Conservation (phyloP, 352 stramenopile genomes). For the Phytophthora syringae region DNA sequence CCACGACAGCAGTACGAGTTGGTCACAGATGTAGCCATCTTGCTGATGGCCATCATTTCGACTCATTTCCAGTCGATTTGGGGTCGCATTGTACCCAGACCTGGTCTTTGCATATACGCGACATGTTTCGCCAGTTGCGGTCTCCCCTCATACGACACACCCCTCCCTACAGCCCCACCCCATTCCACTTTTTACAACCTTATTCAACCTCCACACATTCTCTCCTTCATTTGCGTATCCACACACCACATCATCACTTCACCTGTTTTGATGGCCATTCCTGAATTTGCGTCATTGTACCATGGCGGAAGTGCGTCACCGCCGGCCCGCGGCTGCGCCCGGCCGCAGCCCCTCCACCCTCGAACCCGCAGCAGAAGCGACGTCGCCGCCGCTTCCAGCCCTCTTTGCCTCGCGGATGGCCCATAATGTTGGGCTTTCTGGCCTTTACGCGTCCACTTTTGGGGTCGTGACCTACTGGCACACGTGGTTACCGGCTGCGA, state of each 20-base stretch:
- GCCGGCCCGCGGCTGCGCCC: conserved; percentile 8
- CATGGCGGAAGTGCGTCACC: conserved; percentile 37
- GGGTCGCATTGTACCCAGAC: no score
- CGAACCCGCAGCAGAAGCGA: conserved; percentile 4
- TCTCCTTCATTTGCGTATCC: not conserved
- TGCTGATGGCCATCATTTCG: no score
- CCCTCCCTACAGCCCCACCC: no score
- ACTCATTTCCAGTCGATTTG: no score
- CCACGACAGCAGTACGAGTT: no score
- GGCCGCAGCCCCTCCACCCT: not conserved
- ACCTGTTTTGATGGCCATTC: conserved; percentile 25
- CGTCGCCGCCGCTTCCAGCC: conserved; percentile 20
- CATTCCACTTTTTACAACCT: not conserved
- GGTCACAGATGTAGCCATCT: no score
- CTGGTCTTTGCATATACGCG: no score
- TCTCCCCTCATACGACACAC: no score
- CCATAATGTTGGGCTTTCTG: conserved; percentile 49
- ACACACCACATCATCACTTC: conserved; percentile 1
- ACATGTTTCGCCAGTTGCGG: no score
- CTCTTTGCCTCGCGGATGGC: conserved; percentile 25
- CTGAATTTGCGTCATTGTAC: conserved; percentile 21
- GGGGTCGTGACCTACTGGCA: conserved; percentile 49
- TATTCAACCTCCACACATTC: not conserved
- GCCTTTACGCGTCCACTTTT: conserved; percentile 47
- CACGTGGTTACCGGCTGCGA: conserved; percentile 61